Percentiles rank a stretch among this genome's conserved stretches.
phyloP scores from a whole-genome alignment of 192 early-diverging fungal species.

The Allomyces macrogynus region DNA sequence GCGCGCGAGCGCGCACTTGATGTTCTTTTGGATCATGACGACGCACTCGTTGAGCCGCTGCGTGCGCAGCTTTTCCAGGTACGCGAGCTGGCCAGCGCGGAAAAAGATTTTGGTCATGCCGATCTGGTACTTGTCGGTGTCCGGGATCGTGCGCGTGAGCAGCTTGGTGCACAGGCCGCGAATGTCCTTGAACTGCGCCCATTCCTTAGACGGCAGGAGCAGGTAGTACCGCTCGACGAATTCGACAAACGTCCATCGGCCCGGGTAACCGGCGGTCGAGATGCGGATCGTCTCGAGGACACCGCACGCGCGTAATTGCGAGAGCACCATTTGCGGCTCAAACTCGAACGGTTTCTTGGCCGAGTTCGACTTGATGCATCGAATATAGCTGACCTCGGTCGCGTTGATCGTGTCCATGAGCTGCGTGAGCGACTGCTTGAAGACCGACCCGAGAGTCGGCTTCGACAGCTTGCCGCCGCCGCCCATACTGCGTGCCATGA shows the following conservation, averaged over 20 bases:
- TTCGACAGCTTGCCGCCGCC: slow-evolving; percentile 34
- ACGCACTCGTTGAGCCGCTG: slow-evolving; percentile 68
- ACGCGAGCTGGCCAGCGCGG: slow-evolving; percentile 76
- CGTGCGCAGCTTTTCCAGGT: slow-evolving; percentile 69
- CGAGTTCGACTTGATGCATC: slow-evolving; percentile 98
- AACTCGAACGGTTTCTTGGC: slow-evolving; percentile 78
- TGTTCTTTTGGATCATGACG: slow-evolving; percentile 73
- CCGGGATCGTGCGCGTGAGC: slow-evolving; percentile 42
- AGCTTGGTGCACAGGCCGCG: slow-evolving; percentile 38
- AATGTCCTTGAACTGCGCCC: slow-evolving; percentile 22
- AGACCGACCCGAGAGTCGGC: slow-evolving; percentile 84
- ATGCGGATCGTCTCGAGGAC: slow-evolving; percentile 98
- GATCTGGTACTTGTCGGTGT: slow-evolving; percentile 76
- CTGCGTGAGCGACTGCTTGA: slow-evolving; percentile 77
- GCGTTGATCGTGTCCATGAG: slow-evolving; percentile 87
- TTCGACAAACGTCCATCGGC: slow-evolving; percentile 68
- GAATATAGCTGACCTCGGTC: slow-evolving; percentile 91
- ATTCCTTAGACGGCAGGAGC: slow-evolving; percentile 23
- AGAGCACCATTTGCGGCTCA: slow-evolving; percentile 82
- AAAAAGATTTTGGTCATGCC: slow-evolving; percentile 96
- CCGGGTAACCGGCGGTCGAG: slow-evolving; percentile 92
- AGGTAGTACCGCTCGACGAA: slow-evolving; percentile 70
- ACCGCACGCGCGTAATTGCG: slow-evolving; percentile 92
- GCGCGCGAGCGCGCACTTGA: slow-evolving; percentile 44
- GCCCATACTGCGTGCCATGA: background rate